These are phyloP conservation scores for Trichoderma hamatum DNA, from an alignment of 2,329 filamentous ascomycete genomes.

Conservation along the genomic window DNA sequence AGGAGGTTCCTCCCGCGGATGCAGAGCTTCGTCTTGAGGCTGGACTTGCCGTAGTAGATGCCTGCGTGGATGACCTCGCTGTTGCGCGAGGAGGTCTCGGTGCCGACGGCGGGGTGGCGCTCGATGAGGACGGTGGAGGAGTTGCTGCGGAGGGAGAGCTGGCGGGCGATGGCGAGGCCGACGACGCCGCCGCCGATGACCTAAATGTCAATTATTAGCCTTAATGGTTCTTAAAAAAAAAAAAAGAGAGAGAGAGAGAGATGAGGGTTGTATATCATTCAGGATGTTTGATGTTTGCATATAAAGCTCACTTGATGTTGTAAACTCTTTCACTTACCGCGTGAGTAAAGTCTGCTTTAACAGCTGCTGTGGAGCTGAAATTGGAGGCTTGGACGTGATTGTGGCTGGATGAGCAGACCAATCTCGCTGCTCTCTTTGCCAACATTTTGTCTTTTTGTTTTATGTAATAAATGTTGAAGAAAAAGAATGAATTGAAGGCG, in stretches of 20 bases:
- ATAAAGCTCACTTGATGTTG: neutral
- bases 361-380: constrained; percentile 44
- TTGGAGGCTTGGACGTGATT: constrained; percentile 26
- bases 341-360: constrained; percentile 50
- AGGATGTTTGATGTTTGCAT: neutral
- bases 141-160: constrained; percentile 65
- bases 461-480: neutral
- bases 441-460: constrained; percentile 23
- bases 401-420: neutral
- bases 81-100: constrained; percentile 87
- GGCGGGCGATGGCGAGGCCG: constrained; percentile 76
- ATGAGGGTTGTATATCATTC: neutral
- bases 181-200: constrained; percentile 68
- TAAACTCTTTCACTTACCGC: constrained; percentile 40
- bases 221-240: neutral
- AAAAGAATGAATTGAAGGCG: neutral
- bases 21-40: constrained; percentile 84
- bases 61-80: constrained; percentile 97
- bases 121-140: constrained; percentile 78
- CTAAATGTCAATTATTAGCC: constrained; percentile 35
- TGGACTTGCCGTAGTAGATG: constrained; percentile 78
- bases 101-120: constrained; percentile 73
- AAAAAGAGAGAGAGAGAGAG: no score
- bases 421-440: constrained; percentile 3
- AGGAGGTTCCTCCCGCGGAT: constrained; percentile 74